A percentile compares a stretch with the other conserved stretches of the same genome.
These are phyloP conservation scores for Clonostachys solani DNA, from an alignment of 2,329 filamentous ascomycete genomes.

Conservation along the genomic window DNA sequence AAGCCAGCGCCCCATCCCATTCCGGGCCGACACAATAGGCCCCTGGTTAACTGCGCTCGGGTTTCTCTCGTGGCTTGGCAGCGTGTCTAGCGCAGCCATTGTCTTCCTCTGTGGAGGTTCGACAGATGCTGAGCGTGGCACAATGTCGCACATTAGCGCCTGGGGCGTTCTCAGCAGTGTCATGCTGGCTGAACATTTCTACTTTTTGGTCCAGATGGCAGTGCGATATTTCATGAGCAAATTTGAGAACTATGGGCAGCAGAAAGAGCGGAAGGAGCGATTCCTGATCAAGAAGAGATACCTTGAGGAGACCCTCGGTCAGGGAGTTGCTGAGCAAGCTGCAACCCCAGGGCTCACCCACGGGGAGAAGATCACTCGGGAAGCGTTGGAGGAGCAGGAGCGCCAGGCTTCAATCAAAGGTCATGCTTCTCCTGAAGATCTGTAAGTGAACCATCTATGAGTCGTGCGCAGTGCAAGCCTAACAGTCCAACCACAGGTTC, in stretches of 20 bases:
- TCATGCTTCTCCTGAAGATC: conserved; percentile 45
- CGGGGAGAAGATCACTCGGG: conserved; percentile 61
- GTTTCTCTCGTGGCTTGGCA: conserved; percentile 92
- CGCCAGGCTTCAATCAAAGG: conserved; percentile 43
- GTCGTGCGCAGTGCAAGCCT: background rate
- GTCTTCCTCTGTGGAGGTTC: conserved; percentile 83
- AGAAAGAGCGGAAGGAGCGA: conserved; percentile 78
- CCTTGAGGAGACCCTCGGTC: conserved; percentile 67
- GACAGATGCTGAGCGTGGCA: conserved; percentile 59
- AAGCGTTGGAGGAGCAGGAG: conserved; percentile 60
- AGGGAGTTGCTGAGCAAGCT: conserved; percentile 45
- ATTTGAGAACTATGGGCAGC: conserved; percentile 79
- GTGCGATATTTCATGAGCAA: conserved; percentile 73
- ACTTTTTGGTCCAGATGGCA: conserved; percentile 70
- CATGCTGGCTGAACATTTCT: conserved; percentile 84
- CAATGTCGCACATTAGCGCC: conserved; percentile 65
- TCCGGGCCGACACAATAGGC: conserved; percentile 88
- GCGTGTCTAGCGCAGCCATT: conserved; percentile 79
- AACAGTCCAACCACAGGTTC: conserved; percentile 34
- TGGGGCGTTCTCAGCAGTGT: conserved; percentile 82
- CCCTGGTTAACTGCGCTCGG: conserved; percentile 84
- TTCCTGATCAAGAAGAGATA: conserved; percentile 77
- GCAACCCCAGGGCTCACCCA: conserved; percentile 40
- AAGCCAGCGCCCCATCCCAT: conserved; percentile 84
- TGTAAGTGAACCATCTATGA: conserved; percentile 24